A percentile compares a stretch with the other conserved stretches of the same genome.
These are phyloP conservation scores for Syncephalis plumigaleata DNA, from an alignment of 371 early-diverging fungal species.

Conservation along the genomic window DNA sequence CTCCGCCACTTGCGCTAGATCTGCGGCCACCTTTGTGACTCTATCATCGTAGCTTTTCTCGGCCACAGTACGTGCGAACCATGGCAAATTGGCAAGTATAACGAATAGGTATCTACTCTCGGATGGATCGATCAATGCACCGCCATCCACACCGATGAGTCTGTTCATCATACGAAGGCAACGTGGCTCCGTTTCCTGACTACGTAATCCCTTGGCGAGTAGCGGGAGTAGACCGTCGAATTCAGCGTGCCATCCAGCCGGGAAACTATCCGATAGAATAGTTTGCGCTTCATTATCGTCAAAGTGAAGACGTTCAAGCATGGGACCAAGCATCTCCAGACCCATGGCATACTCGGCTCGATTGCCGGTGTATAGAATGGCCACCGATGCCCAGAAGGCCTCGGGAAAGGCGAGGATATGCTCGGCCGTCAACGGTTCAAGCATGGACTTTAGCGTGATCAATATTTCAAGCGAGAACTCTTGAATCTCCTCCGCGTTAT, in stretches of 20 bases:
- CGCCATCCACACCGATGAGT: slow-evolving; percentile 32
- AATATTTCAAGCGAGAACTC: slow-evolving; percentile 78
- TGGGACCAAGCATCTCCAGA: slow-evolving; percentile 35
- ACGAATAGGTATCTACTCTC: slow-evolving; percentile 38
- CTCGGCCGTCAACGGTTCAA: slow-evolving; percentile 30
- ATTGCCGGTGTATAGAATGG: slow-evolving; percentile 54
- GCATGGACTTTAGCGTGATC: slow-evolving; percentile 44
- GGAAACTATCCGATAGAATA: slow-evolving; percentile 31
- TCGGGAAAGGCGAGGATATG: slow-evolving; percentile 52
- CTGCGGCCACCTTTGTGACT: slow-evolving; percentile 21
- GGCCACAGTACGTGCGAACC: background rate
- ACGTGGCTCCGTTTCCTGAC: slow-evolving; percentile 31
- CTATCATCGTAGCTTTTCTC: slow-evolving; percentile 12
- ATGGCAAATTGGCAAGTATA: slow-evolving; percentile 46
- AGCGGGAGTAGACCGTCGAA: slow-evolving; percentile 62
- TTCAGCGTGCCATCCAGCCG: slow-evolving; percentile 53
- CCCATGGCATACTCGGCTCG: slow-evolving; percentile 63
- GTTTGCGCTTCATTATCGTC: slow-evolving; percentile 16
- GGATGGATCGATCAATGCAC: slow-evolving; percentile 44
- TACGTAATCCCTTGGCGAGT: slow-evolving; percentile 53
- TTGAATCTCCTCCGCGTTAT: slow-evolving; percentile 62
- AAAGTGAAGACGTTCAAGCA: slow-evolving; percentile 33
- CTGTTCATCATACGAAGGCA: slow-evolving; percentile 28
- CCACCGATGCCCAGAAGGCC: slow-evolving; percentile 65
- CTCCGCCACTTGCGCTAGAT: slow-evolving; percentile 31